Evolutionary conservation across 2,329 filamentous ascomycete species (phyloP).

Genomic region (Lojkania enalia): DNA sequence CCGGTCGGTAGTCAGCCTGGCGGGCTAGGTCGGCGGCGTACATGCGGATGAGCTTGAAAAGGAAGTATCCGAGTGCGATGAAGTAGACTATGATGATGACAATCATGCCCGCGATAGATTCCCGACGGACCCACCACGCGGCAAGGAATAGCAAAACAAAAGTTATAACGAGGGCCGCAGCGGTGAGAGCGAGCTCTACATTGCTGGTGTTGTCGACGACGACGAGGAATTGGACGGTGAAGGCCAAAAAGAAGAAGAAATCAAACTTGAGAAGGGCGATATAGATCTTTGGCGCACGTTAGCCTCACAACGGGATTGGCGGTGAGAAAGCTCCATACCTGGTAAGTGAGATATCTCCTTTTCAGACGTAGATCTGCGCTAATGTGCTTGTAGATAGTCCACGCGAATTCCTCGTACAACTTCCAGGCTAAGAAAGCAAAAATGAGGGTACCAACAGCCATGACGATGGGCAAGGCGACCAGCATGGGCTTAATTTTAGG

Average conservation of each 20-base stretch:
- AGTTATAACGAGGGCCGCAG: conserved; percentile 87
- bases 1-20: conserved; percentile 68
- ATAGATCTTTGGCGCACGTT: conserved; percentile 70
- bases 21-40: conserved; percentile 63
- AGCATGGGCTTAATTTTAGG: conserved; percentile 71
- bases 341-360: conserved; percentile 92
- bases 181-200: conserved; percentile 81
- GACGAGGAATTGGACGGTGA: conserved; percentile 96
- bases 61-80: conserved; percentile 88
- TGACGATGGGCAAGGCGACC: conserved; percentile 81
- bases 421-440: conserved; percentile 87
- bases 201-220: conserved; percentile 72
- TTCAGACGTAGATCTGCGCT: conserved; percentile 97
- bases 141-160: conserved; percentile 85
- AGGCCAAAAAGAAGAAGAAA: conserved; percentile 99
- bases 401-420: conserved; percentile 96
- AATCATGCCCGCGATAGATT: conserved; percentile 78
- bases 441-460: conserved; percentile 72
- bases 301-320: conserved; percentile 7
- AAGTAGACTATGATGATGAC: conserved; percentile 82
- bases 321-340: conserved; percentile 62
- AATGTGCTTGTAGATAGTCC: conserved; percentile 99
- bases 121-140: conserved; percentile 80
- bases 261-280: conserved; percentile 98
- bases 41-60: conserved; percentile 98